Evolutionary conservation across 208 protist genomes (phyloP), one percentile per base, ranked within the genome.

Genomic region (Novymonas esmeraldas): DNA sequence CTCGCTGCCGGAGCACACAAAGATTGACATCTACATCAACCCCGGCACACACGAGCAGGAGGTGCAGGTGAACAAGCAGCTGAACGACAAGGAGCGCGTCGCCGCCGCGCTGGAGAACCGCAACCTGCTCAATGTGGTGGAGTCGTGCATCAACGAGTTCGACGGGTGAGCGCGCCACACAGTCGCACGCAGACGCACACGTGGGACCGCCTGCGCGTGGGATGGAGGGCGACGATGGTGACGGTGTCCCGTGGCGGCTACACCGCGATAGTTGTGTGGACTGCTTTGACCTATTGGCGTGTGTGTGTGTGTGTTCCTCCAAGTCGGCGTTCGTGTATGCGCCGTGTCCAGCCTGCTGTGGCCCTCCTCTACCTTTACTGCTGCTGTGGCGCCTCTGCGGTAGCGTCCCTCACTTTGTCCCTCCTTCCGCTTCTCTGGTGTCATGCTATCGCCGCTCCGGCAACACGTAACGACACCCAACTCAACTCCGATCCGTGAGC

Each of bases 61-160:
- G 77, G 87, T 95, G 74, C 86, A 93, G 67, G 97, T 99, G 44
- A 99, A 99, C 75, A 99, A 99, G 81, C 98, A 99, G 79, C 91
- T 99, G 6, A 98, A 98, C 64, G 98, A 99, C 76, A 99, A 99
- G 82, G 98, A 99, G 80, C 74, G 98, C 38, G 98, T 99, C 16
- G 93, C 96, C 5, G 98, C 98, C 5, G 98, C 98, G 34, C 84
- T 99, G 57, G 98, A 99, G 67, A 99, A 99, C 64, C 71, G 66
- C 7, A 91, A 90, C 64, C 61, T 99, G 36, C 64, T 98, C 26
- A 73, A 76, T 28, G 79, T 96, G 10, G 82, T 97, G 20, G 87
- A 96, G 55, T 86, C 81, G 11, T 97, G 93, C 65, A 73, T 97
- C 26, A 85, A 93, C 54, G 85, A 80, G 18, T 86, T 84, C 56